Conservation (phyloP, 768 basidiomycete genomes). For the Lyophyllum semitale region DNA sequence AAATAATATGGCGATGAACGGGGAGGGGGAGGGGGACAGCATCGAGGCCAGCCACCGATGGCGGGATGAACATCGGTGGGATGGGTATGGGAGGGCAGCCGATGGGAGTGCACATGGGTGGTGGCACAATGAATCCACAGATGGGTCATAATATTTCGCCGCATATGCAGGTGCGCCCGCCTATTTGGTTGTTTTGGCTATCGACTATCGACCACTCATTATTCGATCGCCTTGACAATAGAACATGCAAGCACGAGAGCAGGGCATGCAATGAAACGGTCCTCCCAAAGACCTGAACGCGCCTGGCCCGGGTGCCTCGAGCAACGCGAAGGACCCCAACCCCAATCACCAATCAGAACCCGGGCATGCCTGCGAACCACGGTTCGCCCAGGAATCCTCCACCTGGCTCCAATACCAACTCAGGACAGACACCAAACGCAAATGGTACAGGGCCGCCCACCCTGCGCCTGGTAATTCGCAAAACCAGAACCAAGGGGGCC, state of each 20-base stretch:
- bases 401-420: constrained; percentile 1
- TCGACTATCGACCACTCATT: no score
- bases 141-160: constrained; percentile 41
- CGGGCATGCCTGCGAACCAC: constrained; percentile 29
- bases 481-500: constrained; percentile 18
- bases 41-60: constrained; percentile 22
- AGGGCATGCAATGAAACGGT: constrained; percentile 27
- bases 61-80: constrained; percentile 21
- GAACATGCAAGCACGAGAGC: constrained; percentile 15
- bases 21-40: constrained; percentile 15
- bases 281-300: constrained; percentile 28
- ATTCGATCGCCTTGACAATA: no score
- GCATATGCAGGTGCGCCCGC: constrained; percentile 36
- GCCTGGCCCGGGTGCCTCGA: constrained; percentile 23
- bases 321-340: constrained; percentile 28
- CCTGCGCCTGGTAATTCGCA: constrained; percentile 21
- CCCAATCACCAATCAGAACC: no score
- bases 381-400: constrained; percentile 45
- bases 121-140: constrained; percentile 32
- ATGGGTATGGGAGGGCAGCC: constrained; percentile 24
- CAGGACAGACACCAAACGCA: constrained; percentile 23
- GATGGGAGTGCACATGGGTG: constrained; percentile 24
- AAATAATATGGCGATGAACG: constrained; percentile 31
- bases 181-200: background rate
- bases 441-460: constrained; percentile 31